Conservation (phyloP, 2,329 filamentous ascomycete species). For the Aureobasidium sp. region DNA sequence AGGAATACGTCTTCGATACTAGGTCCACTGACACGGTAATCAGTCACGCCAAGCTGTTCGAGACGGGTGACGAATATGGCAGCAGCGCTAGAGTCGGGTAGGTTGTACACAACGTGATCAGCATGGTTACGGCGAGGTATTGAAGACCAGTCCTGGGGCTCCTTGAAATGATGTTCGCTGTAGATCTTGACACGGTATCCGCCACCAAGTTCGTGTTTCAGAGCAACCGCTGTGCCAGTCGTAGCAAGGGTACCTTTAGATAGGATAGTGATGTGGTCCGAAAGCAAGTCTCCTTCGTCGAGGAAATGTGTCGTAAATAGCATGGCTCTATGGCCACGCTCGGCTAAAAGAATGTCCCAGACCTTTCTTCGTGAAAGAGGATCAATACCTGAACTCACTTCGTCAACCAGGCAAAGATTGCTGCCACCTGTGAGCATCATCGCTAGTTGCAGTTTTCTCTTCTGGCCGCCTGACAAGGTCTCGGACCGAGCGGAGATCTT, state of each 20-base stretch:
- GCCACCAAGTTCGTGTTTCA: conserved; percentile 75
- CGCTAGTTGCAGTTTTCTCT: conserved; percentile 82
- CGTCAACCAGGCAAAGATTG: conserved; percentile 82
- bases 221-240: conserved; percentile 73
- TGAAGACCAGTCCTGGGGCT: conserved; percentile 27
- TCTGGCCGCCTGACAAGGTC: conserved; percentile 84
- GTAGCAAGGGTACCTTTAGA: conserved; percentile 78
- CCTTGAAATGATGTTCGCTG: conserved; percentile 43
- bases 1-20: conserved; percentile 92
- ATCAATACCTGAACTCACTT: conserved; percentile 83
- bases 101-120: conserved; percentile 67
- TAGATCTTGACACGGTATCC: conserved; percentile 77
- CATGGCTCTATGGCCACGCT: conserved; percentile 74
- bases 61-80: conserved; percentile 64
- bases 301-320: conserved; percentile 89
- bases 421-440: conserved; percentile 94
- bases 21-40: conserved; percentile 81
- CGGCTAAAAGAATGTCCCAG: conserved; percentile 85
- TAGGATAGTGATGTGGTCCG: conserved; percentile 81
- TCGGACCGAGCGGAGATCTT: conserved; percentile 67
- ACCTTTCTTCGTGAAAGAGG: conserved; percentile 81
- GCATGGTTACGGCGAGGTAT: conserved; percentile 46
- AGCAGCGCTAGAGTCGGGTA: conserved; percentile 62
- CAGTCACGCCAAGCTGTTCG: conserved; percentile 58
- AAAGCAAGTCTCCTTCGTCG: conserved; percentile 83